Base-by-base conservation (phyloP, 2,329 filamentous ascomycete genomes). In the Phaeosphaeriaceae sp. region DNA sequence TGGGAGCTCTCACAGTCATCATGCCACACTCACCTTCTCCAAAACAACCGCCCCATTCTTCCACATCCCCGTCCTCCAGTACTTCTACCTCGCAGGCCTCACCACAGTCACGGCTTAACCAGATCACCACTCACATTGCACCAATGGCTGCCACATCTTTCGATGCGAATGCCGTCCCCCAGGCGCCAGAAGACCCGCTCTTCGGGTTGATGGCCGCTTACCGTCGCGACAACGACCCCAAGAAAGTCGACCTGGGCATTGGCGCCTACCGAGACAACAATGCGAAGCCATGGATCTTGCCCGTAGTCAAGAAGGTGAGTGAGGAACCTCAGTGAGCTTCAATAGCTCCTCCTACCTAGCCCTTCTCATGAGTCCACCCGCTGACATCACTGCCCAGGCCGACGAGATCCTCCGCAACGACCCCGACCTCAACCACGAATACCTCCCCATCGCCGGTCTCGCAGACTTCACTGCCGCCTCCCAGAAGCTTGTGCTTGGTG, bases 221-320 rank as follows among this genome's bases (percentile, higher is more conserved):
- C 84, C 88, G 88, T 73, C 91, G 90, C 62, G 95, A 99, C 75
- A 81, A 86, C 19, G 84, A 82, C 56, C 78, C 84, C 57, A 88
- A 91, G 79, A 99, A 99, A 83, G 91, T 99, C 66, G 95, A 99
- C 81, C 81, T 99, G 80, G 93, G 95, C 76, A 86, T 98, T 82
- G 95, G 95, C 69, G 95, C 95, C 58, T 99, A 99, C 81, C 87
- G 95, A 76, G 95, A 97, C 75, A 85, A 98, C 81, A 90, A 93
- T 76, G 94, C 93, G 61, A 98, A 98, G 83, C 95, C 95, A 2
- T 99, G 95, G 95, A 89, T 99, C 61, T 82, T 99, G 63, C 94
- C 95, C 20, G 94, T 98, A 2, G 94, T 98, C 61, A 96, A 92
- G 82, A 96, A 96, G 91, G 94, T 96, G 82, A 75, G 82, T 56